Conservation (phyloP, 352 stramenopile genomes). For the Phytophthora capsici region DNA sequence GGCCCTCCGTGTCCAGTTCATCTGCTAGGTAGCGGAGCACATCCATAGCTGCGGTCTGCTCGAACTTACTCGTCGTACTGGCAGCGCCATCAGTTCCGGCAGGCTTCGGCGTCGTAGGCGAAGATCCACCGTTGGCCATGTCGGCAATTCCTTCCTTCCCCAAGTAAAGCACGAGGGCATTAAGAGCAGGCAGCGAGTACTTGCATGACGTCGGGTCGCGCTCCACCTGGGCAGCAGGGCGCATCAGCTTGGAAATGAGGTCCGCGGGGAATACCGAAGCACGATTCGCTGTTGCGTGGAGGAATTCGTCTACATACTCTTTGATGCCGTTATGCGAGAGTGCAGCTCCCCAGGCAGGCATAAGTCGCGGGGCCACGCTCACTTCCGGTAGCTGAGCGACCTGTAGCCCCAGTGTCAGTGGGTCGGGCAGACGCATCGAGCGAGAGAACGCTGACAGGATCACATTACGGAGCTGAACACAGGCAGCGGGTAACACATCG, state of each 20-base stretch:
- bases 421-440: conserved; percentile 97
- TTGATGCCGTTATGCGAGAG: conserved; percentile 92
- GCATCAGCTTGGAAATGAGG: conserved; percentile 78
- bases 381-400: conserved; percentile 98
- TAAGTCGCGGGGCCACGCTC: conserved; percentile 92
- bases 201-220: conserved; percentile 76
- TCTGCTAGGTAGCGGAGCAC: conserved; percentile 97
- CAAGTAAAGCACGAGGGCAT: conserved; percentile 88
- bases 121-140: conserved; percentile 58
- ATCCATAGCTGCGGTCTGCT: conserved; percentile 90
- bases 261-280: conserved; percentile 89
- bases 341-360: conserved; percentile 95
- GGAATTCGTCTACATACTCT: conserved; percentile 95
- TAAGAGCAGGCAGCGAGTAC: conserved; percentile 95
- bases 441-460: conserved; percentile 98
- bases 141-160: conserved; percentile 87
- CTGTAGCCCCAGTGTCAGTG: conserved; percentile 98
- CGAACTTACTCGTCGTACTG: conserved; percentile 72
- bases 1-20: conserved; percentile 94
- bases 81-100: conserved; percentile 34
- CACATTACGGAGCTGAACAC: conserved; percentile 98
- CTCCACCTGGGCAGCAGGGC: conserved; percentile 63
- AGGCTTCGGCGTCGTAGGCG: conserved; percentile 25
- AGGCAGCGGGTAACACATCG: conserved; percentile 97
- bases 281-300: conserved; percentile 89